These are phyloP conservation scores for Leccinum olivaceopallidum DNA, from an alignment of 768 basidiomycete species.

Conservation along the genomic window DNA sequence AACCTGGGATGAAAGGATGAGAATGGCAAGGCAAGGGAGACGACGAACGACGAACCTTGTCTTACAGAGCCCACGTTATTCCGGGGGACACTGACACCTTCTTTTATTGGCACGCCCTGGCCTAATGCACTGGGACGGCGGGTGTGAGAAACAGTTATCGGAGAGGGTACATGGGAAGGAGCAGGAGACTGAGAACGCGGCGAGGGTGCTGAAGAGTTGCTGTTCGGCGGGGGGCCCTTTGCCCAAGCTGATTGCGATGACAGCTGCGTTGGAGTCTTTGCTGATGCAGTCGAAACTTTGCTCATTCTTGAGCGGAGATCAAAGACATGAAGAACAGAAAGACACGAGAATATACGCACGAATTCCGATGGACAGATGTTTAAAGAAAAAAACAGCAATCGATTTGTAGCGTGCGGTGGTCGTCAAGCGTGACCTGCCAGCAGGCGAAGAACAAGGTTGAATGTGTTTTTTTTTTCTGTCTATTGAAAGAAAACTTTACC, in stretches of 20 bases:
- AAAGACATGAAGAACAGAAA: neutral
- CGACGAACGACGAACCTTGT: conserved; percentile 50
- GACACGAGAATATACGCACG: conserved; percentile 35
- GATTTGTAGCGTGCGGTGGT: conserved; percentile 71
- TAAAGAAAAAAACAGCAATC: conserved; percentile 45
- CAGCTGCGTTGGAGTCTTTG: conserved; percentile 73
- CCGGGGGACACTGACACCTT: conserved; percentile 74
- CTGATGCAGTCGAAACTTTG: conserved; percentile 79
- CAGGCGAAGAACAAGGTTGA: conserved; percentile 74
- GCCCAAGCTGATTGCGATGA: conserved; percentile 88
- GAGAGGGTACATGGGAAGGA: conserved; percentile 47
- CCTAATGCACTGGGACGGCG: conserved; percentile 75
- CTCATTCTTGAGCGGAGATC: conserved; percentile 68
- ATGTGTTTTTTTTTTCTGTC: conserved; percentile 39
- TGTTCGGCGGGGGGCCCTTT: conserved; percentile 77
- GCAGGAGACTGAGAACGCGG: conserved; percentile 82
- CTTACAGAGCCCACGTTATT: conserved; percentile 63
- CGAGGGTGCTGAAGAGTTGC: conserved; percentile 48
- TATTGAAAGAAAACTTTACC: conserved; percentile 37
- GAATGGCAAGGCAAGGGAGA: conserved; percentile 6
- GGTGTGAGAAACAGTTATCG: conserved; percentile 60
- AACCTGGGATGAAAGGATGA: conserved; percentile 40
- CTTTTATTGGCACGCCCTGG: conserved; percentile 73
- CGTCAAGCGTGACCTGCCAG: conserved; percentile 91
- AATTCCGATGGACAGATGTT: conserved; percentile 45